Percentiles rank a stretch among this genome's conserved stretches.
Conservation (phyloP, 177 flowering plant species). For the Vitis hybrid region DNA sequence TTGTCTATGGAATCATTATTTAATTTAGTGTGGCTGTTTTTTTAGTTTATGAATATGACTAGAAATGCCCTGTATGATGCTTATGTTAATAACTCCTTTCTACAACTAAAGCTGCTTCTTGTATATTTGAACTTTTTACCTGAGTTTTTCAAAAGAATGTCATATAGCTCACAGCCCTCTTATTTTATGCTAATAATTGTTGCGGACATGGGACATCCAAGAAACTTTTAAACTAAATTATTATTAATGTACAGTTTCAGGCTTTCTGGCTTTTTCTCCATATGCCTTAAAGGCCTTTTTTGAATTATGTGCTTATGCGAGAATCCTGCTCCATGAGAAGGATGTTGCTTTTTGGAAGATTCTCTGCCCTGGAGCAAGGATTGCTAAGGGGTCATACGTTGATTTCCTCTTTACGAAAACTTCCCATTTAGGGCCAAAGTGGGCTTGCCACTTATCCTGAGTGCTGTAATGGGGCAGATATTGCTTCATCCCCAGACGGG, state of each 20-base stretch:
- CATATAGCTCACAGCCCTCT: not conserved
- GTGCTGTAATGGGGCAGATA: conserved; percentile 68
- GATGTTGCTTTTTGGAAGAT: conserved; percentile 52
- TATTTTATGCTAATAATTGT: conserved; percentile 6
- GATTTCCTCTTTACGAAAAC: conserved; percentile 50
- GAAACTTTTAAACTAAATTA: not conserved
- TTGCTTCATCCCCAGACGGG: conserved; percentile 51
- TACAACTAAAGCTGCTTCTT: not conserved
- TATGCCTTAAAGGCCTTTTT: conserved; percentile 4
- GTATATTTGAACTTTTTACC: not conserved
- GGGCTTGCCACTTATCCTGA: conserved; percentile 60
- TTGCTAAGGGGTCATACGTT: conserved; percentile 67
- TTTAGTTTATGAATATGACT: too few relatives aligned
- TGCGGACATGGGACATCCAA: not conserved
- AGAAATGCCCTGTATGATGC: not conserved
- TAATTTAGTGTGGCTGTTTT: too few relatives aligned
- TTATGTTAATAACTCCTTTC: not conserved
- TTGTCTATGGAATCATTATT: too few relatives aligned
- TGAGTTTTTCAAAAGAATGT: not conserved
- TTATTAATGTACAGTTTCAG: conserved; percentile 11
- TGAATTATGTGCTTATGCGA: conserved; percentile 5
- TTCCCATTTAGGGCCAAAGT: conserved; percentile 67
- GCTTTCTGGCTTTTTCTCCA: conserved; percentile 5
- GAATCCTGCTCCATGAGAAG: conserved; percentile 18
- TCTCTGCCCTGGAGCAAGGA: conserved; percentile 80